Evolutionary conservation across 331 rosid genomes (phyloP).

Genomic region (Saraca asoca): DNA sequence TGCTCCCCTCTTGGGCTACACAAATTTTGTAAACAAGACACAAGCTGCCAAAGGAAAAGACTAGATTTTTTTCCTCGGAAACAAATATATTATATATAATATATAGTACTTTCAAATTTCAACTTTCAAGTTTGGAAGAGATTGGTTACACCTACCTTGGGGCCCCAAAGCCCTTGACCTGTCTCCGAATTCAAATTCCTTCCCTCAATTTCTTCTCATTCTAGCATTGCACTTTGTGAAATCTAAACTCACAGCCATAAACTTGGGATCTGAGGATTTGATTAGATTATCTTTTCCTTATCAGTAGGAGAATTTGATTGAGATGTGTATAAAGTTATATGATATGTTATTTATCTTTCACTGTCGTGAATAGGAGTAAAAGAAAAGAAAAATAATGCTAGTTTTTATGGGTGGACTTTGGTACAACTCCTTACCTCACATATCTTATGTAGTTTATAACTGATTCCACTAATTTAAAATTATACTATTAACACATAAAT

Average conservation of each 20-base stretch:
- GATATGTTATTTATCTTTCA: not conserved
- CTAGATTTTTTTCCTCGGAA: conserved; percentile 16
- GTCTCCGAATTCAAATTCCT: conserved; percentile 38
- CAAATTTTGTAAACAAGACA: conserved; percentile 48
- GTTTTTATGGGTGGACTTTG: too few species aligned
- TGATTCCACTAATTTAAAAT: too few species aligned
- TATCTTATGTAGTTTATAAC: too few species aligned
- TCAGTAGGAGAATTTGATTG: conserved; percentile 15
- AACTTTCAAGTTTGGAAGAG: conserved; percentile 20
- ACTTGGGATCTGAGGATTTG: conserved; percentile 34
- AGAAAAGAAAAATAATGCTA: too few species aligned
- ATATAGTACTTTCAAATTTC: too few species aligned
- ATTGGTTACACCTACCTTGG: conserved; percentile 32
- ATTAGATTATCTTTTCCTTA: conserved; percentile 25
- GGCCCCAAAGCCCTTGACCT: conserved; percentile 42
- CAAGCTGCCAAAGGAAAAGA: conserved; percentile 46
- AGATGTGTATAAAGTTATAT: conserved; percentile 26
- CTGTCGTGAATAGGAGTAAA: too few species aligned
- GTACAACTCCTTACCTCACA: too few species aligned
- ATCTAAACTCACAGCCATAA: conserved; percentile 34
- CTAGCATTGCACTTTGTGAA: conserved; percentile 31
- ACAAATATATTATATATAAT: not conserved
- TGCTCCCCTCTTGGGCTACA: conserved; percentile 74
- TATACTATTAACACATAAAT: too few species aligned
- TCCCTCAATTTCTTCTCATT: conserved; percentile 32